Percentiles rank a stretch among this genome's conserved stretches.
Evolutionary conservation across 495 filamentous ascomycete species (phyloP).

Genomic region (Podospora appendiculata): DNA sequence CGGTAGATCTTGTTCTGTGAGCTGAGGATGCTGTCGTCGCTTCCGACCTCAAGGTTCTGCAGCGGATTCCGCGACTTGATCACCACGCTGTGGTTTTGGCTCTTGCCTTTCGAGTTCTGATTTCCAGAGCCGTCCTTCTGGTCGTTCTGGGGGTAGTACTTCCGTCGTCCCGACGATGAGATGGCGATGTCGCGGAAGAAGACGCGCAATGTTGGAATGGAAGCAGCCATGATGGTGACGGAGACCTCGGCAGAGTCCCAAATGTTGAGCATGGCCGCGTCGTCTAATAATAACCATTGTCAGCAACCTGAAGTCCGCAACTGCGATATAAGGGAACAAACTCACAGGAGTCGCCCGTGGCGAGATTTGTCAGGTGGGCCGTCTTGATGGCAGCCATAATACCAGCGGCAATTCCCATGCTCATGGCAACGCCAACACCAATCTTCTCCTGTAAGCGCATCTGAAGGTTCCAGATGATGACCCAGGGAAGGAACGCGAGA

Average conservation of each 20-base stretch:
- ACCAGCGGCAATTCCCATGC: constrained; percentile 17
- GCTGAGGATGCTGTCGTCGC: not conserved
- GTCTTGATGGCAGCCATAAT: not conserved
- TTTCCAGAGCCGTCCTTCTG: not conserved
- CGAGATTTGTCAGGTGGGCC: not conserved
- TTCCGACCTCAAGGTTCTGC: not conserved
- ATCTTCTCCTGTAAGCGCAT: constrained; percentile 29
- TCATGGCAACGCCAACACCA: constrained; percentile 31
- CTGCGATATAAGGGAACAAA: not conserved
- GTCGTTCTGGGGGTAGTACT: not conserved
- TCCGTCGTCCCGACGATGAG: not conserved
- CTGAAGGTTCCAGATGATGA: constrained; percentile 22
- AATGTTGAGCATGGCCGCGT: constrained; percentile 20
- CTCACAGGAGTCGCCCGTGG: not conserved
- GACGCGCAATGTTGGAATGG: constrained; percentile 24
- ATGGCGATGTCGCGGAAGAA: constrained; percentile 7
- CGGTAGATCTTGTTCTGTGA: not conserved
- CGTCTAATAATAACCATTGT: constrained; percentile 6
- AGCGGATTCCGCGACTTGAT: not conserved
- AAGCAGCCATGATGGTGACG: constrained; percentile 30
- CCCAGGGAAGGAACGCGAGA: constrained; percentile 28
- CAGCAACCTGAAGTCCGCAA: not conserved
- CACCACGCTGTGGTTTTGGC: not conserved
- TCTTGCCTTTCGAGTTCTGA: not conserved
- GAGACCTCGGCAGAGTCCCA: constrained; percentile 26